Percentiles rank a stretch among this genome's conserved stretches.
Conservation (phyloP, 2,329 filamentous ascomycete species). For the Calcarisporium arbuscula region DNA sequence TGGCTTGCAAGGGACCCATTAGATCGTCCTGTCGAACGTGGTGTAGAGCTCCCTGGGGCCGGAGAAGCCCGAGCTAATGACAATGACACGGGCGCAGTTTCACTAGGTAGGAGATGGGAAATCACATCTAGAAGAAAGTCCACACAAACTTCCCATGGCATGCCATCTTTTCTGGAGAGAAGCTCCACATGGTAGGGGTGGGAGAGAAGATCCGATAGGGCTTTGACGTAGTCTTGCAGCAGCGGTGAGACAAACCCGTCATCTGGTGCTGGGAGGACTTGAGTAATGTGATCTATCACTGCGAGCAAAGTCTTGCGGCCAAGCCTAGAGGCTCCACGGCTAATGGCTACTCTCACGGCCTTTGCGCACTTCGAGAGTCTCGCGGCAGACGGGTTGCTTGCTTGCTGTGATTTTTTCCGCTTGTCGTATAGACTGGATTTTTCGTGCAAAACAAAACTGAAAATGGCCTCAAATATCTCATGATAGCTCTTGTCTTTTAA, state of each 20-base stretch:
- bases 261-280: slow-evolving; percentile 58
- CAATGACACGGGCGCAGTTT: slow-evolving; percentile 28
- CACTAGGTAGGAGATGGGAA: slow-evolving; percentile 38
- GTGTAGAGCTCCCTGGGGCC: slow-evolving; percentile 28
- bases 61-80: slow-evolving; percentile 39
- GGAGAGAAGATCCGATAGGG: slow-evolving; percentile 62
- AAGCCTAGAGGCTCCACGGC: slow-evolving; percentile 61
- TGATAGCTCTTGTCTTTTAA: slow-evolving; percentile 76
- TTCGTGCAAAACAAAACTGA: slow-evolving; percentile 61
- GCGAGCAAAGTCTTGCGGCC: slow-evolving; percentile 72
- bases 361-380: slow-evolving; percentile 64
- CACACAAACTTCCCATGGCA: slow-evolving; percentile 63
- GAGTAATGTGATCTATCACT: slow-evolving; percentile 73
- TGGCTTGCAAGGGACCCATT: slow-evolving; percentile 23
- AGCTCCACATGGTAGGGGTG: slow-evolving; percentile 76
- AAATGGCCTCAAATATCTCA: slow-evolving; percentile 73
- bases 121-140: slow-evolving; percentile 65
- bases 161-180: slow-evolving; percentile 48
- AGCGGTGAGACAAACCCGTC: slow-evolving; percentile 64
- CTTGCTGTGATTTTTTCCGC: slow-evolving; percentile 37
- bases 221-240: slow-evolving; percentile 70
- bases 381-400: slow-evolving; percentile 41
- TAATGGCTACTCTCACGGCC: slow-evolving; percentile 65
- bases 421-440: slow-evolving; percentile 56
- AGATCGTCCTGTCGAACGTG: slow-evolving; percentile 22